Evolutionary conservation across 345 rosid genomes (phyloP).

Genomic region (Euphorbia tirucalli): DNA sequence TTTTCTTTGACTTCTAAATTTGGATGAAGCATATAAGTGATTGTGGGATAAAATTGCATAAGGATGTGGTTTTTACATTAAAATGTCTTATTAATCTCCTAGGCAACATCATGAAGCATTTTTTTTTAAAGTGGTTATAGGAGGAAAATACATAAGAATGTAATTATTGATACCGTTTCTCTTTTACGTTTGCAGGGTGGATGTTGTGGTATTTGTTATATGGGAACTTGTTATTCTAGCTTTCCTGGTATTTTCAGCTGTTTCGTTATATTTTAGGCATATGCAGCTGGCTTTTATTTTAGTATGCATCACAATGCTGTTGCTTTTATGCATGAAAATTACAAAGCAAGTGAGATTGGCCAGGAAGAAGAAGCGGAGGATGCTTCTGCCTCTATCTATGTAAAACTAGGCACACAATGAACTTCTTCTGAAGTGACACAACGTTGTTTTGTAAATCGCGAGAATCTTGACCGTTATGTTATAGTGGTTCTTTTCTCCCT

Average conservation of each 20-base stretch:
- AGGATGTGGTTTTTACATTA: background rate
- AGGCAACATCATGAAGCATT: background rate
- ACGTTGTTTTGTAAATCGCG: conserved; percentile 26
- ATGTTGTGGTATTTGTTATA: conserved; percentile 79
- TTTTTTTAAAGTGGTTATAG: background rate
- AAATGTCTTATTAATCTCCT: background rate
- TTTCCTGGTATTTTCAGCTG: conserved; percentile 89
- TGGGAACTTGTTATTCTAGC: conserved; percentile 93
- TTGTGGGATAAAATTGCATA: too few relatives aligned
- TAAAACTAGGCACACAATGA: conserved; percentile 24
- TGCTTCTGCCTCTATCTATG: conserved; percentile 98
- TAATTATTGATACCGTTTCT: background rate
- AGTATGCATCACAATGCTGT: conserved; percentile 61
- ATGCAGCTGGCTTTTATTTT: conserved; percentile 68
- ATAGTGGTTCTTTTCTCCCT: conserved; percentile 5
- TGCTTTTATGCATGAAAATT: conserved; percentile 80
- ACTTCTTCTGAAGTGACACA: conserved; percentile 11
- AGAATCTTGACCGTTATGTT: conserved; percentile 18
- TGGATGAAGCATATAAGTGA: too few relatives aligned
- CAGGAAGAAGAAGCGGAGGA: conserved; percentile 89
- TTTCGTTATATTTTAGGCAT: conserved; percentile 78
- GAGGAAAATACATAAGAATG: too few relatives aligned
- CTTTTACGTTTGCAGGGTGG: conserved; percentile 66
- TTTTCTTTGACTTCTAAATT: too few relatives aligned
- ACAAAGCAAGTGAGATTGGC: conserved; percentile 77